Percentiles rank a stretch among this genome's conserved stretches.
These are phyloP conservation scores for Coemansia pectinata DNA, from an alignment of 192 early-diverging fungal species.

Conservation along the genomic window DNA sequence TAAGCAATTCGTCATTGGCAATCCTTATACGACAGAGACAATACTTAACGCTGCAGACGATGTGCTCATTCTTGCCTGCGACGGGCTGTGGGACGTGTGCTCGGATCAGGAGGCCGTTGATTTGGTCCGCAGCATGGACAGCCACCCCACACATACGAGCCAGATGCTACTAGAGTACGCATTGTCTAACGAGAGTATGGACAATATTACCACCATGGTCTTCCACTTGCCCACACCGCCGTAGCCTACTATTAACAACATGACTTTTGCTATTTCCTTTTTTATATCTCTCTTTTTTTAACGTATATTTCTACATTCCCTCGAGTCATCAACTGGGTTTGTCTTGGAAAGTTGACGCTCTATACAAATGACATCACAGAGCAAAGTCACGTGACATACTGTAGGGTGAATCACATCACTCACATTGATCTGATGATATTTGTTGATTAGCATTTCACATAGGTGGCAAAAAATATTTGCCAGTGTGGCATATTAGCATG, in stretches of 20 bases:
- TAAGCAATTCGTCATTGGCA: conserved; percentile 96
- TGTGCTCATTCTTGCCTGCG: conserved; percentile 93
- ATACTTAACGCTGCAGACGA: conserved; percentile 70
- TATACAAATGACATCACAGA: no score
- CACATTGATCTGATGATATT: not conserved
- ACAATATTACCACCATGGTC: conserved; percentile 93
- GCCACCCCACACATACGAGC: conserved; percentile 77
- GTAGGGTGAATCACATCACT: conserved; percentile 8
- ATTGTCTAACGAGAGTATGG: conserved; percentile 88
- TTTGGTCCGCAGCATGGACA: conserved; percentile 67
- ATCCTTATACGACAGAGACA: conserved; percentile 94
- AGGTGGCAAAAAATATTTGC: not conserved
- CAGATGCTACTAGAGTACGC: conserved; percentile 81
- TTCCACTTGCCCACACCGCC: conserved; percentile 58
- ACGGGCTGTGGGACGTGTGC: conserved; percentile 99
- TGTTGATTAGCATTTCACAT: not conserved
- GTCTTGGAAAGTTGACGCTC: not conserved
- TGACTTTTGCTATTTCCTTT: not conserved
- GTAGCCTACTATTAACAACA: not conserved
- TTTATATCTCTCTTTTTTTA: not conserved
- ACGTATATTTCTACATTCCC: not conserved
- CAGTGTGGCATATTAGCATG: not conserved
- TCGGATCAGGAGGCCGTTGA: conserved; percentile 92
- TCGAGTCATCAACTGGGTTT: no score
- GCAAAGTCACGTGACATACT: conserved; percentile 19